Evolutionary conservation across 1,284 basidiomycete species (phyloP).

Genomic region (Sporisorium iseilematis-ciliati): DNA sequence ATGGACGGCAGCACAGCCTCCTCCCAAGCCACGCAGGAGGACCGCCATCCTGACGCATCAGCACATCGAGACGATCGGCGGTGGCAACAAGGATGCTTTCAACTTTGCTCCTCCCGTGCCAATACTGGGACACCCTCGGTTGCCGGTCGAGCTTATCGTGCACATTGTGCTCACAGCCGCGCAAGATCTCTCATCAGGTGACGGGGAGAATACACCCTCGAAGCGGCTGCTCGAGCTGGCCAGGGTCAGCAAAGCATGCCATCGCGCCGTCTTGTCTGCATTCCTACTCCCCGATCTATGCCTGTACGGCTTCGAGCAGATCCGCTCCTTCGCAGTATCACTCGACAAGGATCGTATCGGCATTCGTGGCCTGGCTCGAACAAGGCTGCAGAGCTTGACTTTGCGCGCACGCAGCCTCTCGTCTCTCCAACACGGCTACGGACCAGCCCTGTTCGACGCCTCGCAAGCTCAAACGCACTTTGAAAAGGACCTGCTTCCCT

Average conservation of each 20-base stretch:
- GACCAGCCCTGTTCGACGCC: slow-evolving; percentile 42
- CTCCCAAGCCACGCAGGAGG: slow-evolving; percentile 13
- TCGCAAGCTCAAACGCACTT: slow-evolving; percentile 38
- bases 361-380: slow-evolving; percentile 10
- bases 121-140: slow-evolving; percentile 8
- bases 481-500: slow-evolving; percentile 17
- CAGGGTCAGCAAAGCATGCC: slow-evolving; percentile 22
- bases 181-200: not conserved
- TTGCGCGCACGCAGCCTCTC: slow-evolving; percentile 12
- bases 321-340: slow-evolving; percentile 22
- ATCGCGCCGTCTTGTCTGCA: slow-evolving; percentile 19
- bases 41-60: slow-evolving; percentile 30
- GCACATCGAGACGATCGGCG: slow-evolving; percentile 50
- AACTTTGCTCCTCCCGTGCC: not conserved
- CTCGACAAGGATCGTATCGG: slow-evolving; percentile 28
- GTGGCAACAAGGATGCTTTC: slow-evolving; percentile 5
- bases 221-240: slow-evolving; percentile 25
- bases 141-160: slow-evolving; percentile 38
- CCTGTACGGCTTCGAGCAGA: slow-evolving; percentile 23
- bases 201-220: not conserved
- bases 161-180: slow-evolving; percentile 34
- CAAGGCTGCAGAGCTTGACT: slow-evolving; percentile 12
- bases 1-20: slow-evolving; percentile 10
- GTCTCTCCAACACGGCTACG: slow-evolving; percentile 7
- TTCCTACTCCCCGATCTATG: slow-evolving; percentile 15